phyloP scores from a whole-genome alignment of 768 basidiomycete species.

The Rossbeevera mucosa region DNA sequence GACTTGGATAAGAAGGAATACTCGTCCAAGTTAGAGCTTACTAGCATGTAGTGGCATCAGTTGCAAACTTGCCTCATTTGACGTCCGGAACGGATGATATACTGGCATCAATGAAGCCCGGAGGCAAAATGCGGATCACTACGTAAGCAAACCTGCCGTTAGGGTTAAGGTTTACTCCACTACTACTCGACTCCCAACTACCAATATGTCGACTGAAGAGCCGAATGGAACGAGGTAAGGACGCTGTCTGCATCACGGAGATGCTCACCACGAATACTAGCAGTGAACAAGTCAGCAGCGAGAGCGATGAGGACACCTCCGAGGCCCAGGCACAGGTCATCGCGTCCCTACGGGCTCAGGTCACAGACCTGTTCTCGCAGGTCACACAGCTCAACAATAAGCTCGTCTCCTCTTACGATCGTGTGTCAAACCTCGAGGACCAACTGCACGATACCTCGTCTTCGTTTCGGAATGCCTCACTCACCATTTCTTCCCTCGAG shows the following conservation, averaged over 20 bases:
- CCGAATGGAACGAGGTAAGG: conserved; percentile 12
- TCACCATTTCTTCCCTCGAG: conserved; percentile 76
- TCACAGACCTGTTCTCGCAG: conserved; percentile 85
- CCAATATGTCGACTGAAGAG: conserved; percentile 12
- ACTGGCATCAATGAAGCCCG: too few relatives aligned
- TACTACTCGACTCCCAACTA: neutral
- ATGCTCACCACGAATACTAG: conserved; percentile 3
- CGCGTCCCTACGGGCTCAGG: conserved; percentile 69
- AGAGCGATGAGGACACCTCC: conserved; percentile 32
- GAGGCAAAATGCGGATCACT: neutral
- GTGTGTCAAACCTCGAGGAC: conserved; percentile 91
- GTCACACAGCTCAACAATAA: conserved; percentile 89
- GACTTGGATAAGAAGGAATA: neutral
- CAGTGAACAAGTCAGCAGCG: conserved; percentile 7
- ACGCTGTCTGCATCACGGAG: neutral
- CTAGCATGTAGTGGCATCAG: neutral
- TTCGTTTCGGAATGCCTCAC: conserved; percentile 52
- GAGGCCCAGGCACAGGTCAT: conserved; percentile 85
- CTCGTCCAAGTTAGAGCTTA: neutral
- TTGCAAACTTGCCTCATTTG: neutral
- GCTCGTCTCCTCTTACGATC: conserved; percentile 87
- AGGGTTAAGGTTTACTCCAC: conserved; percentile 16
- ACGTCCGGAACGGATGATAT: too few relatives aligned
- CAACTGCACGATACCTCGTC: conserved; percentile 66
- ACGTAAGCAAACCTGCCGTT: neutral